These are phyloP conservation scores for Penicillium paxilli DNA, from an alignment of 495 filamentous ascomycete species.

Conservation along the genomic window DNA sequence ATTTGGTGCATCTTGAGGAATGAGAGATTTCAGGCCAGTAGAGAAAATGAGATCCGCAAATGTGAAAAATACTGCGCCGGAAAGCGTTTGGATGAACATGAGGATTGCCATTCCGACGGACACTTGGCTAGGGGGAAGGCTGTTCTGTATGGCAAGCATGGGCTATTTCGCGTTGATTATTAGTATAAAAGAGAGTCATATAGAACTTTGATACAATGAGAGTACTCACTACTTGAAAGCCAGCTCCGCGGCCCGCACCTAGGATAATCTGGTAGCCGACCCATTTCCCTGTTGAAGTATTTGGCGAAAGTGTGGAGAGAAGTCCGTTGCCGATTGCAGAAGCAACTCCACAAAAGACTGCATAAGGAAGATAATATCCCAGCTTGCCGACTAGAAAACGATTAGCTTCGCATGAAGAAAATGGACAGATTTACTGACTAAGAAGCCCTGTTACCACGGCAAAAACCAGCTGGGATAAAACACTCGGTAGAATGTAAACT, in stretches of 20 bases:
- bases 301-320: constrained; percentile 45
- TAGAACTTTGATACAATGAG: neutral
- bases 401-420: constrained; percentile 1
- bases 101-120: constrained; percentile 52
- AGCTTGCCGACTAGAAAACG: constrained; percentile 29
- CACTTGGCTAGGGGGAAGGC: constrained; percentile 41
- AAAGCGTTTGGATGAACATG: constrained; percentile 51
- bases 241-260: constrained; percentile 52
- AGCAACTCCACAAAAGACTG: constrained; percentile 25
- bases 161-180: constrained; percentile 21
- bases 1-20: constrained; percentile 36
- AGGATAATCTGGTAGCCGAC: constrained; percentile 58
- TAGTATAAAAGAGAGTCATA: neutral
- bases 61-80: constrained; percentile 48
- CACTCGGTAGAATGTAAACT: constrained; percentile 41
- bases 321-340: constrained; percentile 48
- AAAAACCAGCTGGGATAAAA: constrained; percentile 49
- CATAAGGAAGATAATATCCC: constrained; percentile 54
- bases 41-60: constrained; percentile 50
- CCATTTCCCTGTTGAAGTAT: constrained; percentile 46
- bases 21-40: constrained; percentile 37
- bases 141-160: constrained; percentile 55
- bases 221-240: constrained; percentile 41
- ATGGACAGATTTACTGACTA: constrained; percentile 21
- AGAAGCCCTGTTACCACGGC: constrained; percentile 45